Base-by-base conservation (phyloP, 1,139 yeast species). In the Yamadazyma atmosphaerica region DNA sequence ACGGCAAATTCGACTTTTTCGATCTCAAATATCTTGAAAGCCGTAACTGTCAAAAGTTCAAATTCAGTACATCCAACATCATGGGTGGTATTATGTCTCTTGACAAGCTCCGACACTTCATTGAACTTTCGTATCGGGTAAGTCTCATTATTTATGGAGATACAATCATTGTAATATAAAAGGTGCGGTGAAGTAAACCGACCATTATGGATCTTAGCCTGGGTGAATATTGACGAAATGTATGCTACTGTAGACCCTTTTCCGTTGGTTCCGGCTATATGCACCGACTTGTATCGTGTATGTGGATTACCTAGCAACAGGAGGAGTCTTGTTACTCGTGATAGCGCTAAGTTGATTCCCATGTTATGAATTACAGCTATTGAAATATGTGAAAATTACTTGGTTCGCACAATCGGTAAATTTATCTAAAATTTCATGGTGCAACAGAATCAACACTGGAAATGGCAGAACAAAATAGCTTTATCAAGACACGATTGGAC, bases 261-360 rank as follows among this genome's bases (percentile, higher is more conserved):
- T 0, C 98, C 98, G 55, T 90, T 90, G 4, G 97, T 90, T 0
- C 98, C 98, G 0, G 96, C 96, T 9, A 90, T 73, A 56, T 90
- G 97, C 5, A 90, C 65, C 1, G 89, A 79, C 45, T 78, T 77
- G 56, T 79, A 79, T 2, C 61, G 45, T 23, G 46, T 50, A 34
- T 87, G 95, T 0, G 96, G 96, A 51, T 79, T 75, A 0, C 88
- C 88, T 24, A 88, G 61, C 35, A 67, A 63, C 4, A 58, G 49
- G n/a, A 87, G 71, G n/a, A 88, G 74, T 36, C 60, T 59, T 0
- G 68, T 37, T 0, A 87, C 74, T 38, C 96, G 64, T 1, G 74
- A 51, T n/a, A 90, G 71, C 1, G 95, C 95, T 21, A 90, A 54
- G 44, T 70, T 72, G 33, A 72, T 72, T 12, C 71, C 68, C 73